Conservation (phyloP, 192 early-diverging fungal species). For the Umbelopsis vinacea region DNA sequence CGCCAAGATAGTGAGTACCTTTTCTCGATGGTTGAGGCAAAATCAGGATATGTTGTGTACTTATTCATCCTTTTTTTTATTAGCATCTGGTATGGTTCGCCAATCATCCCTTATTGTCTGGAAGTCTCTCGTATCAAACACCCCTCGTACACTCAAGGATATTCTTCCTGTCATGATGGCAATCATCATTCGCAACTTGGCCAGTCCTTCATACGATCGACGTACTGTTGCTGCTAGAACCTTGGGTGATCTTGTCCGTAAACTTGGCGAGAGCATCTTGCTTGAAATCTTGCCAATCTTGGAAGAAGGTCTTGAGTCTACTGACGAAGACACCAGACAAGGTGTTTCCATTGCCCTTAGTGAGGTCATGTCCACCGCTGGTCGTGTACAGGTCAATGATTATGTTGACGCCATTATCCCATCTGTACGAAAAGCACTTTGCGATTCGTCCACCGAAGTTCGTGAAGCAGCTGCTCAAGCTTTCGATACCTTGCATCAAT, state of each 20-base stretch:
- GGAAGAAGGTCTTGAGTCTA: slow-evolving; percentile 74
- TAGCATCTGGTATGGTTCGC: slow-evolving; percentile 74
- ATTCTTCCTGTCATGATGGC: slow-evolving; percentile 91
- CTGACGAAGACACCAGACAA: slow-evolving; percentile 74
- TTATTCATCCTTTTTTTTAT: not conserved
- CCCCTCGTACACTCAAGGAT: slow-evolving; percentile 95
- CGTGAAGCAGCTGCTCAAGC: slow-evolving; percentile 95
- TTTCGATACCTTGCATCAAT: slow-evolving; percentile 93
- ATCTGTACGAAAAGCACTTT: slow-evolving; percentile 81
- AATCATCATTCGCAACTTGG: slow-evolving; percentile 83
- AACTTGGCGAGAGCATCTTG: slow-evolving; percentile 91
- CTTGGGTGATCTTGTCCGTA: slow-evolving; percentile 91
- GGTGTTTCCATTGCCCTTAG: slow-evolving; percentile 93
- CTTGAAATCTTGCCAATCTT: slow-evolving; percentile 90
- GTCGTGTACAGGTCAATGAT: slow-evolving; percentile 77
- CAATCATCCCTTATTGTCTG: slow-evolving; percentile 90
- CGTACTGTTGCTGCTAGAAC: slow-evolving; percentile 90
- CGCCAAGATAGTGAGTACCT: slow-evolving; percentile 70
- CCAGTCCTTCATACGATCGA: slow-evolving; percentile 74
- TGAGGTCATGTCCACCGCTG: slow-evolving; percentile 89
- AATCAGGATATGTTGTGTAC: not conserved
- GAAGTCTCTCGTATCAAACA: slow-evolving; percentile 95
- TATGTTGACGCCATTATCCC: slow-evolving; percentile 87
- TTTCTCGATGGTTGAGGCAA: not conserved
- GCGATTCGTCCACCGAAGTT: slow-evolving; percentile 84